Evolutionary conservation across 192 early-diverging fungal genomes (phyloP).

Genomic region (Geosiphon pyriformis): DNA sequence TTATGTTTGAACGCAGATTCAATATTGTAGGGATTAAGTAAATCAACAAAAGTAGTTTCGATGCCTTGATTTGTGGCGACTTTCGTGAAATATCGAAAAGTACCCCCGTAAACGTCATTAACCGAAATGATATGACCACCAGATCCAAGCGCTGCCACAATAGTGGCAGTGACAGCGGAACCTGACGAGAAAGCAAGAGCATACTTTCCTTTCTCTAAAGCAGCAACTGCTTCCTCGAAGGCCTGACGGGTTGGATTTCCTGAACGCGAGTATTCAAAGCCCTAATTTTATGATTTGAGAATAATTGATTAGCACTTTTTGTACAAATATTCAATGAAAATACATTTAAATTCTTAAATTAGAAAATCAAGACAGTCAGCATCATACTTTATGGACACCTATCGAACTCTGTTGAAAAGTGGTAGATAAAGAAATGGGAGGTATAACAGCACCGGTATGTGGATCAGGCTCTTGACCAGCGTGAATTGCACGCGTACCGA

Average conservation of each 20-base stretch:
- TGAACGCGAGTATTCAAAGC: slow-evolving; percentile 77
- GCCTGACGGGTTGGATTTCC: slow-evolving; percentile 72
- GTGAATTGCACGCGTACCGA: slow-evolving; percentile 93
- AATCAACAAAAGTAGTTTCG: slow-evolving; percentile 74
- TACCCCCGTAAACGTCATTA: slow-evolving; percentile 89
- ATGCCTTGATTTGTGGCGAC: slow-evolving; percentile 64
- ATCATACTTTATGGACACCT: slow-evolving; percentile 76
- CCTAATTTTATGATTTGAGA: slow-evolving; percentile 23
- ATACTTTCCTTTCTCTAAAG: slow-evolving; percentile 86
- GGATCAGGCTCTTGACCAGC: slow-evolving; percentile 87
- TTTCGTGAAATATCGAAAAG: slow-evolving; percentile 84
- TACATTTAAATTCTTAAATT: neutral
- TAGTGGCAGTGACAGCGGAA: slow-evolving; percentile 77
- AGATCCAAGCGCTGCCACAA: slow-evolving; percentile 61
- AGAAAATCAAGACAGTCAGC: neutral
- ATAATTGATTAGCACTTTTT: too few species aligned
- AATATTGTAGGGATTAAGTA: slow-evolving; percentile 61
- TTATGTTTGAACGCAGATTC: slow-evolving; percentile 58
- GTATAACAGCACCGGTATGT: slow-evolving; percentile 95
- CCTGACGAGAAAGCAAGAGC: slow-evolving; percentile 81
- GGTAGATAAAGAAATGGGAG: slow-evolving; percentile 89
- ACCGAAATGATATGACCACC: slow-evolving; percentile 79
- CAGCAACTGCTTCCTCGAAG: slow-evolving; percentile 84
- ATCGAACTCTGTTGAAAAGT: slow-evolving; percentile 92
- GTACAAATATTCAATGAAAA: too few species aligned